Evolutionary conservation across 768 basidiomycete species (phyloP).

Genomic region (Lactarius sp.): DNA sequence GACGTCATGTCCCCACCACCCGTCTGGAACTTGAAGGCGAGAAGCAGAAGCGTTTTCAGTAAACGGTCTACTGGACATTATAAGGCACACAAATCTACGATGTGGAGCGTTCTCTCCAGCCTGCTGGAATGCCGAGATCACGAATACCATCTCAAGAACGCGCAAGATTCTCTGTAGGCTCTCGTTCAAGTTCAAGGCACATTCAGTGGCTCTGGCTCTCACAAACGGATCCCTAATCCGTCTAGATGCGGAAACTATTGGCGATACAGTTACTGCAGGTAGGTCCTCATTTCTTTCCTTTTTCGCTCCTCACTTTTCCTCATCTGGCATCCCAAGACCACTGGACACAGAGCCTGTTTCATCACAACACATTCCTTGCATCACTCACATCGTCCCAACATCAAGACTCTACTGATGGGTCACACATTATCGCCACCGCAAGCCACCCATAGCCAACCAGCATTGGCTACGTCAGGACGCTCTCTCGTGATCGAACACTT

Average conservation of each 20-base stretch:
- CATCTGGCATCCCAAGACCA: conserved; percentile 44
- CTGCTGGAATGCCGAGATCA: conserved; percentile 25
- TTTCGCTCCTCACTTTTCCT: background rate
- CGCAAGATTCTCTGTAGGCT: conserved; percentile 37
- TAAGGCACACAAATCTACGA: too few relatives aligned
- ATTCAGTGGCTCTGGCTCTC: conserved; percentile 56
- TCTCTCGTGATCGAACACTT: conserved; percentile 82
- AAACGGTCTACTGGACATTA: too few relatives aligned
- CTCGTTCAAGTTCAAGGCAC: conserved; percentile 58
- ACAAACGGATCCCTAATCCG: conserved; percentile 61
- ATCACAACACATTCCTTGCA: conserved; percentile 66
- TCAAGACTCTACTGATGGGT: conserved; percentile 41
- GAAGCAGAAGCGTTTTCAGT: too few relatives aligned
- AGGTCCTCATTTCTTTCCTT: conserved; percentile 28
- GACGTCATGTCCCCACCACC: too few relatives aligned
- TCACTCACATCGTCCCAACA: conserved; percentile 61
- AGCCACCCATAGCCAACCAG: conserved; percentile 74
- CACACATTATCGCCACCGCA: conserved; percentile 69
- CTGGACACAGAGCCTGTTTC: conserved; percentile 63
- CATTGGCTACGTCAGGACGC: conserved; percentile 69
- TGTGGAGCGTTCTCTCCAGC: too few relatives aligned
- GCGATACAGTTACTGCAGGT: conserved; percentile 56
- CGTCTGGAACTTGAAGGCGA: too few relatives aligned
- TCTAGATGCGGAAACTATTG: conserved; percentile 58
- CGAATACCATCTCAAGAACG: conserved; percentile 60